Conservation (phyloP, 2,329 filamentous ascomycete species). For the Daldinia sp. region DNA sequence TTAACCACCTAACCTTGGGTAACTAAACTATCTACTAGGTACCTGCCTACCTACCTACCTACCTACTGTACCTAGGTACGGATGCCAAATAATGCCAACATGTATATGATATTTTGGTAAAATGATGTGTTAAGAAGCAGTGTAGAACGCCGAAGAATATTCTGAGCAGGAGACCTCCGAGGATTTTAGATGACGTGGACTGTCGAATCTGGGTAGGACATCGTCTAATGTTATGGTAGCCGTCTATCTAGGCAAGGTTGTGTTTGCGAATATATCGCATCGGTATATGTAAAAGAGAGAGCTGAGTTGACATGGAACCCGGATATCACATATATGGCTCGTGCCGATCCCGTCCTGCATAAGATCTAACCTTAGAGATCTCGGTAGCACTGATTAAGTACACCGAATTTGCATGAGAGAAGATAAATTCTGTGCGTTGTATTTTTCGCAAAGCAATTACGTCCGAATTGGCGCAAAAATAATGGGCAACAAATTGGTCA, state of each 20-base stretch:
- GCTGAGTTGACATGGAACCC: background rate
- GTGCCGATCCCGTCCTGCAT: background rate
- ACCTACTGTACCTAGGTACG: too few species aligned
- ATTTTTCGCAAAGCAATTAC: background rate
- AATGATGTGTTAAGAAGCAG: conserved; percentile 6
- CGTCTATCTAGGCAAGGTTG: background rate
- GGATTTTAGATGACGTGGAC: conserved; percentile 28
- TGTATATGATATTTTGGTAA: conserved; percentile 11
- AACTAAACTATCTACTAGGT: background rate
- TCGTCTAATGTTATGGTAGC: conserved; percentile 2
- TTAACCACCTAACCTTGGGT: background rate
- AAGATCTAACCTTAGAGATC: conserved; percentile 3
- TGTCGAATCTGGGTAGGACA: conserved; percentile 13
- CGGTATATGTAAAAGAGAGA: background rate
- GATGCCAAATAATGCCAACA: background rate
- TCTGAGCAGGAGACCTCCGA: conserved; percentile 3
- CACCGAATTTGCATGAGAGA: background rate
- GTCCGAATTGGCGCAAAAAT: background rate
- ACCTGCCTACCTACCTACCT: too few species aligned
- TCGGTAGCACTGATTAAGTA: background rate
- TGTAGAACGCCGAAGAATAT: background rate
- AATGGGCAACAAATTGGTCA: background rate
- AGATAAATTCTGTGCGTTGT: background rate
- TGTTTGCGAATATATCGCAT: background rate
- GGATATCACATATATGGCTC: background rate